phyloP scores from a whole-genome alignment of 352 stramenopile genomes.

The Phytopythium ostracodes region DNA sequence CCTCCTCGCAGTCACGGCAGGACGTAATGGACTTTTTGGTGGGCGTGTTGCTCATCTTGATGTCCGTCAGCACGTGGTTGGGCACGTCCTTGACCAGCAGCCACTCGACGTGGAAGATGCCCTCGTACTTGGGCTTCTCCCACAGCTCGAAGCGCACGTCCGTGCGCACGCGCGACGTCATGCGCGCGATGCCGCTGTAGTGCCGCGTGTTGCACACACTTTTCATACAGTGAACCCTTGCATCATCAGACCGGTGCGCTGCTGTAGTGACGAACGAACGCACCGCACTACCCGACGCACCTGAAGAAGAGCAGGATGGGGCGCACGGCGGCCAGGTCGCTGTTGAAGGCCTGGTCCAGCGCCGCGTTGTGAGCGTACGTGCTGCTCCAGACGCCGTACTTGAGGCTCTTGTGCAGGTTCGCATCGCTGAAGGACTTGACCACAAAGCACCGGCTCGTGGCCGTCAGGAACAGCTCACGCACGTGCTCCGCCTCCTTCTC shows the following conservation, averaged over 20 bases:
- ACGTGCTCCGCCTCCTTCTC: constrained; percentile 33
- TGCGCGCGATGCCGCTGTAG: constrained; percentile 73
- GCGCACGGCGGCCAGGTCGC: constrained; percentile 56
- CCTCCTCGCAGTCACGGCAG: constrained; percentile 76
- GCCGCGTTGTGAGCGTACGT: constrained; percentile 65
- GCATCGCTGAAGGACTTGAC: constrained; percentile 84
- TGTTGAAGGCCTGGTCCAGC: constrained; percentile 67
- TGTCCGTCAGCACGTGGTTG: constrained; percentile 66
- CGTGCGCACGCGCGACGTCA: constrained; percentile 57
- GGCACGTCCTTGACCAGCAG: constrained; percentile 81
- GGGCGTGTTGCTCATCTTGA: constrained; percentile 79
- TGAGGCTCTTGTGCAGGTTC: constrained; percentile 85
- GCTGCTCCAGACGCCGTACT: constrained; percentile 79
- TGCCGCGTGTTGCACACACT: constrained; percentile 75
- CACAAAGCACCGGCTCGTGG: constrained; percentile 77
- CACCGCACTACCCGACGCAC: constrained; percentile 26
- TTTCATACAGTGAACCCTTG: too few species aligned
- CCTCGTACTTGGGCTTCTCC: constrained; percentile 84
- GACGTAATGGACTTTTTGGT: constrained; percentile 80
- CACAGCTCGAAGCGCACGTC: constrained; percentile 62
- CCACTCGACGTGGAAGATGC: constrained; percentile 79
- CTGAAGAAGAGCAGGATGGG: constrained; percentile 81
- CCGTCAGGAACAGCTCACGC: constrained; percentile 48
- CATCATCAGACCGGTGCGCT: too few species aligned
- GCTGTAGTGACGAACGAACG: too few species aligned